Percentiles rank a stretch among this genome's conserved stretches.
Conservation (phyloP, 2,329 filamentous ascomycete species). For the Cladophialophora psammophila region DNA sequence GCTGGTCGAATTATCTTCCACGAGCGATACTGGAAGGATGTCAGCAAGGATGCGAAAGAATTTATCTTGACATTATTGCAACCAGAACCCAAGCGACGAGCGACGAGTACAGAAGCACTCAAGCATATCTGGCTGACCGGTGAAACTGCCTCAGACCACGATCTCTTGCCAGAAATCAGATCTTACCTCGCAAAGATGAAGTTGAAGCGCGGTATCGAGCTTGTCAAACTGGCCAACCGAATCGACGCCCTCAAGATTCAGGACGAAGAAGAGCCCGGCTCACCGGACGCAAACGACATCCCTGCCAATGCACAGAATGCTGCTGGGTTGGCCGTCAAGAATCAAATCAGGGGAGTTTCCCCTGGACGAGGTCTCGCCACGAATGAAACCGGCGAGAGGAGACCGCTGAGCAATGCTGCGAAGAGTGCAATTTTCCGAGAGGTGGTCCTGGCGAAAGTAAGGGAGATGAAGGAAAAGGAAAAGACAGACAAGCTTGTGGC, state of each 20-base stretch:
- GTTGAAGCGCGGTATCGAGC: conserved; percentile 90
- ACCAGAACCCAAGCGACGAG: conserved; percentile 76
- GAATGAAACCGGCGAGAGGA: conserved; percentile 47
- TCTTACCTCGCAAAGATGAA: conserved; percentile 91
- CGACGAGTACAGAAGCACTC: conserved; percentile 80
- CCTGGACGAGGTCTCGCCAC: conserved; percentile 44
- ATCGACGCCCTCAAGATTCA: conserved; percentile 94
- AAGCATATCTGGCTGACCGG: conserved; percentile 89
- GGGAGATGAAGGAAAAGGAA: conserved; percentile 88
- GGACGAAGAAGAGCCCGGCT: conserved; percentile 78
- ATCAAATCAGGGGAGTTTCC: conserved; percentile 40
- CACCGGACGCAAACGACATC: conserved; percentile 64
- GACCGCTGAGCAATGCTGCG: conserved; percentile 64
- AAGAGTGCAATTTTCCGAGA: conserved; percentile 86
- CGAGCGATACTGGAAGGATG: conserved; percentile 97
- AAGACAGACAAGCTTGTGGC: conserved; percentile 73
- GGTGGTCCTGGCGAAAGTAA: conserved; percentile 90
- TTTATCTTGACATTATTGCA: conserved; percentile 87
- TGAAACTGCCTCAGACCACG: conserved; percentile 90
- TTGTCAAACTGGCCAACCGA: conserved; percentile 93
- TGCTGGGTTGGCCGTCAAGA: conserved; percentile 50
- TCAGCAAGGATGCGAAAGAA: conserved; percentile 92
- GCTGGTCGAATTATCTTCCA: conserved; percentile 88
- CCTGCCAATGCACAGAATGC: conserved; percentile 68
- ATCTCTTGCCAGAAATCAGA: conserved; percentile 95